These are phyloP conservation scores for Aspergillus asperescens DNA, from an alignment of 495 filamentous ascomycete species.

Conservation along the genomic window DNA sequence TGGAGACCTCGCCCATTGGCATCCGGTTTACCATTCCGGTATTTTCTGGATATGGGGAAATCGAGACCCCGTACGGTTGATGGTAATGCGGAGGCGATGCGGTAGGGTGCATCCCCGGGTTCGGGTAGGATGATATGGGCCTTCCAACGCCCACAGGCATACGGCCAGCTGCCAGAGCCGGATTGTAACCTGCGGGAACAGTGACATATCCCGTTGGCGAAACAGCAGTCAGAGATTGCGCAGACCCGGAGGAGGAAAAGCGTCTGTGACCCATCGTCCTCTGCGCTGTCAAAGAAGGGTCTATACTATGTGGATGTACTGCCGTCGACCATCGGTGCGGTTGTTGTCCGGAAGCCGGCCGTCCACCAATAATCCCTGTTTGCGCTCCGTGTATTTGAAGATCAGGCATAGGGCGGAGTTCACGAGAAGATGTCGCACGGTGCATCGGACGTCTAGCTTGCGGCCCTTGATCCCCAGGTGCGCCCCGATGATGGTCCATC, in stretches of 20 bases:
- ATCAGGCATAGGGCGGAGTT: conserved; percentile 44
- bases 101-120: conserved; percentile 27
- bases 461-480: conserved; percentile 25
- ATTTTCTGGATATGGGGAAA: conserved; percentile 29
- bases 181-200: conserved; percentile 27
- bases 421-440: conserved; percentile 39
- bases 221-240: conserved; percentile 24
- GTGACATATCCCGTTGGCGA: conserved; percentile 30
- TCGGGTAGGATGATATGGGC: conserved; percentile 28
- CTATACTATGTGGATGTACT: conserved; percentile 33
- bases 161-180: conserved; percentile 23
- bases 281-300: conserved; percentile 27
- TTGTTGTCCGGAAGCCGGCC: conserved; percentile 24
- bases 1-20: conserved; percentile 25
- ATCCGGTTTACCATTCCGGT: conserved; percentile 24
- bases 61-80: conserved; percentile 22
- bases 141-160: conserved; percentile 29
- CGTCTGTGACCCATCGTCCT: conserved; percentile 28
- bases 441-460: conserved; percentile 32
- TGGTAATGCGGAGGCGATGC: conserved; percentile 39
- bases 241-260: conserved; percentile 37
- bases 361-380: conserved; percentile 20
- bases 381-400: conserved; percentile 28
- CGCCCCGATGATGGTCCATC: conserved; percentile 25
- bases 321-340: conserved; percentile 38